Base-by-base conservation (phyloP, 2,329 filamentous ascomycete genomes). In the Lasiodiplodia theobromae region DNA sequence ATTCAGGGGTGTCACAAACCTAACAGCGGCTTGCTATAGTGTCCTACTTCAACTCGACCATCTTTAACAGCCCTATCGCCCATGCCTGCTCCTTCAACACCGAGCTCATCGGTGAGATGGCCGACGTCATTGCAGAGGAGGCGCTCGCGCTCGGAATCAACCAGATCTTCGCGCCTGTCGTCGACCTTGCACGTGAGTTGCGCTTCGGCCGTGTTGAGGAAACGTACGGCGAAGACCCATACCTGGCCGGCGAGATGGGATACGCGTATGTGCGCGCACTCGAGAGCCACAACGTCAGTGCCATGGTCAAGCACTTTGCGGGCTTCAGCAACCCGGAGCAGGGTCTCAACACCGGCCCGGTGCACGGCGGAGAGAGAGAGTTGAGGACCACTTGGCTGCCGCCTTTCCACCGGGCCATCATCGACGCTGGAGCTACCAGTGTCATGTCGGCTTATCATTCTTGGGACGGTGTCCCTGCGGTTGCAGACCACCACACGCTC, bases 371-470 rank as follows among this genome's bases (percentile, higher is more conserved):
- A 21, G 85, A 87, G 72, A 77, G 86, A 69, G 86, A 87, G 71
- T 74, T 87, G 58, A 79, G 86, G 25, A 86, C 84, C 3, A 87
- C 84, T 68, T 87, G 81, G 80, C 70, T 84, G 73, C 84, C 88
- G 4, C 81, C 86, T 0, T 92, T 91, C 78, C 91, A 91, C 76
- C 85, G 89, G 18, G 86, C 90, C 14, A 92, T 93, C 70, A 86
- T 92, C 40, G 91, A 92, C 73, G 89, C 82, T 11, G 89, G 86
- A 12, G 91, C 89, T 2, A 89, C 85, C 74, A 85, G 86, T 51
- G 87, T 93, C 72, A 94, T 94, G 92, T 88, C 89, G 37, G 87
- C 91, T 0, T 94, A 94, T 74, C 88, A 92, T 74, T 88, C 89
- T 66, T 92, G 93, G 71, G 91, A 94, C 71, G 91, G 91, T 2